These are phyloP conservation scores for Neofusicoccum umdonicola DNA, from an alignment of 2,329 filamentous ascomycete species.

Conservation along the genomic window DNA sequence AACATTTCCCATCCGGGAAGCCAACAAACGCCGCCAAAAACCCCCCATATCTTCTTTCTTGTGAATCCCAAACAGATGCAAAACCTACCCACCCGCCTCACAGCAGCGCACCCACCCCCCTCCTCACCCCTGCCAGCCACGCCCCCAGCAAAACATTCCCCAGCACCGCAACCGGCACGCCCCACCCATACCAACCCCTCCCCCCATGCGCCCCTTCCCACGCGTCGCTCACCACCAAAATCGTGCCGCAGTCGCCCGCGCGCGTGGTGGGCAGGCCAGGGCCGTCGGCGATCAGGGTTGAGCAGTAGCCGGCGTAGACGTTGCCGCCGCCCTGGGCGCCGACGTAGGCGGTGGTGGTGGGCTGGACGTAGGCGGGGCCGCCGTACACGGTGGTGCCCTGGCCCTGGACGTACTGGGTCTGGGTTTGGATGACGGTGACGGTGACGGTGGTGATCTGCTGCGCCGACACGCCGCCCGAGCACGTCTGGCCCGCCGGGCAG, in stretches of 20 bases:
- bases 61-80: background rate
- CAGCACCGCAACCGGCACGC: background rate
- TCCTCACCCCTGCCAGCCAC: constrained; percentile 22
- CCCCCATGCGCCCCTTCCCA: background rate
- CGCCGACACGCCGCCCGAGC: constrained; percentile 32
- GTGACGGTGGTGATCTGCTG: constrained; percentile 36
- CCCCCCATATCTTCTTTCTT: background rate
- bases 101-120: constrained; percentile 3
- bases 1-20: background rate
- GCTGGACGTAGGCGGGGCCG: constrained; percentile 22
- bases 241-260: constrained; percentile 37
- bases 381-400: constrained; percentile 24
- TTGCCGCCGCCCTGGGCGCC: constrained; percentile 21
- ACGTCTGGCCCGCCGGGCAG: constrained; percentile 35
- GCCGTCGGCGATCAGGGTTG: constrained; percentile 35
- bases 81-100: constrained; percentile 19
- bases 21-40: background rate
- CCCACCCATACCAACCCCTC: constrained; percentile 2
- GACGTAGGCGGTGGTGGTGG: constrained; percentile 26
- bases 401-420: constrained; percentile 18
- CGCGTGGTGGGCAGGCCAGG: constrained; percentile 33
- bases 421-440: constrained; percentile 24
- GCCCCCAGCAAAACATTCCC: constrained; percentile 23
- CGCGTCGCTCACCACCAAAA: constrained; percentile 33
- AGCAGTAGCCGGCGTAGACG: constrained; percentile 32